Evolutionary conservation across 371 early-diverging fungal species (phyloP), one percentile per base, ranked within the genome.

Genomic region (Chytridiales sp.): DNA sequence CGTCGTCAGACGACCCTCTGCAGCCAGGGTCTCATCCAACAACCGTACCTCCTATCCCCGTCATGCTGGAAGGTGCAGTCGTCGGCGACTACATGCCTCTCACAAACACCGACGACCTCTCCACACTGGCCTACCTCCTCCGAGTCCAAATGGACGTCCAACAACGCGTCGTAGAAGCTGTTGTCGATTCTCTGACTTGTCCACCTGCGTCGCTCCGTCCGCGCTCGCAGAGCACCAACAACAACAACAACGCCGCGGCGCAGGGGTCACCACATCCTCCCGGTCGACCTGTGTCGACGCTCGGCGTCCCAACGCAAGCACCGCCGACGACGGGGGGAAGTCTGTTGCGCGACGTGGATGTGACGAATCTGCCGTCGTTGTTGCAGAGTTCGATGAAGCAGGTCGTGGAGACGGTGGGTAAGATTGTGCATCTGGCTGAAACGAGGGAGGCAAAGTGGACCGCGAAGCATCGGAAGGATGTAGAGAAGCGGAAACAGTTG

Each of bases 391-490:
- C 68, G 5, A 52, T 61, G 26, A 34, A 46, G 32, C 65, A 59
- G 24, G 61, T 72, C 1, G 39, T 40, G 5, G 64, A 65, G 15
- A 72, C 67, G 2, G 59, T 81, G 17, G 59, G 64, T 6, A 68
- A 73, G 42, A 36, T 82, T n/a, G 56, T 74, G 0, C 38, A 41
- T 1, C 40, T 54, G 1, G 36, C 36, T 27, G 73, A 81, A 42
- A 69, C 73, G 17, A 72, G 84, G 3, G 85, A 86, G 46, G 38
- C 35, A 2, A 72, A 75, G 57, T 86, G 80, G 81, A 61, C 59
- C 41, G 54, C 66, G 22, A 59, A 73, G 29, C 67, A 70, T 43
- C 58, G 73, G 44, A 72, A 69, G 27, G 83, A 86, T 55, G 53
- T 71, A 0, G 76, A 81, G 34, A 60, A 71, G 34, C 70, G 76